These are phyloP conservation scores for Suhomyces anneliseae DNA, from an alignment of 1,139 yeast genomes.

Conservation along the genomic window DNA sequence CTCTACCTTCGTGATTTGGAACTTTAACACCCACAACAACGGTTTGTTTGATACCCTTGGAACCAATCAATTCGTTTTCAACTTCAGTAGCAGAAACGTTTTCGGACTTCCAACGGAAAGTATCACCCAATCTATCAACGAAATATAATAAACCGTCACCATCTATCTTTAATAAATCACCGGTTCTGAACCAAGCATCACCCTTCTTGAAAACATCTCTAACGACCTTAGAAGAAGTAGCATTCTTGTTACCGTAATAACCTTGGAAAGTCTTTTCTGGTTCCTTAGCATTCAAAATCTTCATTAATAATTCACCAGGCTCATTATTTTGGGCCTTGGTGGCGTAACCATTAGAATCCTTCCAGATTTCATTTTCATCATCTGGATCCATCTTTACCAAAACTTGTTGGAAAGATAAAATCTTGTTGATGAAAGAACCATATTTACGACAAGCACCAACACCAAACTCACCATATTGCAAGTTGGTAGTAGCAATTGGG, in stretches of 20 bases:
- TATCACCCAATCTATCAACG: conserved; percentile 92
- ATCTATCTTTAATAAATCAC: conserved; percentile 77
- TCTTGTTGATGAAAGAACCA: conserved; percentile 60
- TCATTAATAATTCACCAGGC: conserved; percentile 88
- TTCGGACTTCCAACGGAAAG: conserved; percentile 96
- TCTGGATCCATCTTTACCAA: conserved; percentile 79
- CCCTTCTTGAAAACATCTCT: conserved; percentile 77
- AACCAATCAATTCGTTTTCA: conserved; percentile 69
- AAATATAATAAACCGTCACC: conserved; percentile 72
- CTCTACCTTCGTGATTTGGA: conserved; percentile 91
- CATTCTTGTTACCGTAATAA: conserved; percentile 76
- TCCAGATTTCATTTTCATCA: conserved; percentile 68
- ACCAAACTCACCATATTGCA: conserved; percentile 77
- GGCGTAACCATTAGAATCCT: conserved; percentile 68
- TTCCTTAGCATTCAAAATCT: conserved; percentile 61
- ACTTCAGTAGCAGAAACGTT: conserved; percentile 94
- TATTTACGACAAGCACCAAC: conserved; percentile 88
- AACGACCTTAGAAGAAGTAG: conserved; percentile 73
- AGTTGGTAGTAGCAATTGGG: conserved; percentile 85
- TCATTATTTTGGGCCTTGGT: conserved; percentile 46
- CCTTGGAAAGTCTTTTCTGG: conserved; percentile 84
- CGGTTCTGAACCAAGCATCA: conserved; percentile 90
- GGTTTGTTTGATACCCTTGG: conserved; percentile 55
- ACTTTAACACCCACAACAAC: conserved; percentile 90
- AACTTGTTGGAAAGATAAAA: conserved; percentile 57